Evolutionary conservation across 805 yeast genomes (phyloP), one percentile per base, ranked within the genome.

Genomic region (Cyberlindnera meyerae): DNA sequence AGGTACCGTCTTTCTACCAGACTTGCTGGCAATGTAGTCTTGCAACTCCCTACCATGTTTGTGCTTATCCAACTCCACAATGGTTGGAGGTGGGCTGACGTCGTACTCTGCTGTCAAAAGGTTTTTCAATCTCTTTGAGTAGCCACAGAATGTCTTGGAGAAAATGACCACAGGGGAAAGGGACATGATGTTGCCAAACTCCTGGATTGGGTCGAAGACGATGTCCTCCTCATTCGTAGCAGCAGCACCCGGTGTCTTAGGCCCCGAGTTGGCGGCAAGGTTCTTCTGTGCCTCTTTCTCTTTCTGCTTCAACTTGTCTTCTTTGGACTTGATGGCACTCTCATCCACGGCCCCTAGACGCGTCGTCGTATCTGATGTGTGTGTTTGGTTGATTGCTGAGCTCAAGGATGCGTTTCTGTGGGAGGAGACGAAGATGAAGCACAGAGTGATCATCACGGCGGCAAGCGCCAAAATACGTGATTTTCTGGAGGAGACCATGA

Each of bases 1-100:
- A 18, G 98, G 98, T 11, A 93, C 98, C 0, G 97, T 90, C 20
- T 63, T 63, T 49, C 96, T 77, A 6, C 93, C 94, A 5, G 95
- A 77, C 39, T 71, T 59, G 34, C 70, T 65, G 13, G 70, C 81
- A 35, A 93, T 69, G 58, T 82, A 81, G 13, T 66, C 73, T 61
- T 89, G 97, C 42, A 93, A 68, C 43, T 73, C 82, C 3, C 63
- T 58, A 2, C 97, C 97, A 56, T 86, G 71, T 33, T 71, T 68
- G 57, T 87, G 95, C 51, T 68, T 70, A 61, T 90, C 97, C 35
- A 90, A 68, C 55, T 90, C 97, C 13, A 90, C 85, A 36, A 84
- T 70, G 6, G 68, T 53, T 3, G 87, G 89, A 22, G 68, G 62
- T 5, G 97, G 98, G 3, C 72, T 68, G 43, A 90, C 75, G 34